Conservation (phyloP, 1,284 basidiomycete species). For the Trichosporon sp. region DNA sequence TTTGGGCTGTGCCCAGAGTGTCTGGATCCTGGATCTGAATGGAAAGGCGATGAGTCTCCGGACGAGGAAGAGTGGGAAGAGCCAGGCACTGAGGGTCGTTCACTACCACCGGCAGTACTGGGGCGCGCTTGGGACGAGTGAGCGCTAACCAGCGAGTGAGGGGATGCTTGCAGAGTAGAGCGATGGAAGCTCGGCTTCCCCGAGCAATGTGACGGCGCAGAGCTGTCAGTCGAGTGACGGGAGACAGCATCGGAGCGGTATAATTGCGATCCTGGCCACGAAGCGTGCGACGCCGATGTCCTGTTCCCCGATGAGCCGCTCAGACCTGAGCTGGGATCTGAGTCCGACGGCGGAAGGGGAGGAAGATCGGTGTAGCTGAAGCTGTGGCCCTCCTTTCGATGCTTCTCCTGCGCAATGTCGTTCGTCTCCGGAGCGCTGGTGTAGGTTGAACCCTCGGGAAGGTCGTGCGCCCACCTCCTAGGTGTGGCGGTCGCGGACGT, state of each 20-base stretch:
- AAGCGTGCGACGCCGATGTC: background rate
- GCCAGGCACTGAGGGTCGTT: background rate
- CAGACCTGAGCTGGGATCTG: background rate
- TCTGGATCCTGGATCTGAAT: background rate
- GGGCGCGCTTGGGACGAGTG: background rate
- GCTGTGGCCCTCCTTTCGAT: background rate
- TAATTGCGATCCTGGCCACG: background rate
- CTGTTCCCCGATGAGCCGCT: background rate
- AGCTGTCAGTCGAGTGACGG: background rate
- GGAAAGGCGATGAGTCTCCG: too few species aligned
- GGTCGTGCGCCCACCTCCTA: background rate
- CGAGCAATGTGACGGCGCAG: background rate
- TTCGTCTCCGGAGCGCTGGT: background rate
- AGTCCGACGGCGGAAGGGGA: background rate
- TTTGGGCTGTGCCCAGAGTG: background rate
- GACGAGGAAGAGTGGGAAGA: background rate
- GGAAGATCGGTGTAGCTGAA: background rate
- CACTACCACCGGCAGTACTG: too few species aligned
- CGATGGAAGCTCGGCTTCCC: background rate
- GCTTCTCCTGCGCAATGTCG: background rate
- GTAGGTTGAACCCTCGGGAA: background rate
- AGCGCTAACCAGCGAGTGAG: background rate
- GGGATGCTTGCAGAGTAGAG: background rate
- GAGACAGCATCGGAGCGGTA: background rate
- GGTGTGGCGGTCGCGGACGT: slow-evolving; percentile 12